A percentile compares a stretch with the other conserved stretches of the same genome.
These are phyloP conservation scores for Acacia confusa DNA, from an alignment of 306 rosid species.

Conservation along the genomic window DNA sequence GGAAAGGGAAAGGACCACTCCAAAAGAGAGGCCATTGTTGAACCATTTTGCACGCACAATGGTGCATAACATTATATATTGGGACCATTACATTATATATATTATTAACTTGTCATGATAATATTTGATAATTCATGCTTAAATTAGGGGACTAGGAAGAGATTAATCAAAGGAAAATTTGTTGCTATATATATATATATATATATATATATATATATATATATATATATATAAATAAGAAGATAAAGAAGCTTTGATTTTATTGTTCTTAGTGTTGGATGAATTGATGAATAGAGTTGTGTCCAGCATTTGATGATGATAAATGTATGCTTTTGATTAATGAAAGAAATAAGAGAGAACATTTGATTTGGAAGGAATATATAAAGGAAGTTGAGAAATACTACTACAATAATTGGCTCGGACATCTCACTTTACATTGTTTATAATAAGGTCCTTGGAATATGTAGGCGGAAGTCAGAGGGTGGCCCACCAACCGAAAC, in stretches of 20 bases:
- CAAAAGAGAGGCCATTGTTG: slow-evolving; percentile 38
- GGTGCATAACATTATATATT: slow-evolving; percentile 41
- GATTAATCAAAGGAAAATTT: not conserved
- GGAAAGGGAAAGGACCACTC: slow-evolving; percentile 48
- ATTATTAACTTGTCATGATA: slow-evolving; percentile 20
- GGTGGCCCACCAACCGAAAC: slow-evolving; percentile 56
- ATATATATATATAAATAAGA: slow-evolving; percentile 11
- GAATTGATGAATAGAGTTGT: slow-evolving; percentile 47
- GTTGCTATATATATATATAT: not conserved
- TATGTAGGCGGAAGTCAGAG: slow-evolving; percentile 90
- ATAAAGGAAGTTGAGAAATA: not conserved
- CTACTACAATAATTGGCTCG: slow-evolving; percentile 49
- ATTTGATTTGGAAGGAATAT: slow-evolving; percentile 47
- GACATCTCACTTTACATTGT: slow-evolving; percentile 73
- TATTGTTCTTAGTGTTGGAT: slow-evolving; percentile 2
- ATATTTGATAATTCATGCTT: slow-evolving; percentile 34
- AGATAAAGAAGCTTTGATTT: slow-evolving; percentile 47
- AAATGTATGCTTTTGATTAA: slow-evolving; percentile 42
- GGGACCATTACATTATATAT: slow-evolving; percentile 34
- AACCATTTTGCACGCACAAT: slow-evolving; percentile 54
- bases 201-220: not conserved
- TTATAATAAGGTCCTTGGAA: slow-evolving; percentile 71
- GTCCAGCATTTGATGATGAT: slow-evolving; percentile 33
- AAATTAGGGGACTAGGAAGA: slow-evolving; percentile 44
- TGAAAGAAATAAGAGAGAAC: slow-evolving; percentile 12